Evolutionary conservation across 352 stramenopile species (phyloP), one percentile per base, ranked within the genome.

Genomic region (Phytophthora agathidicida): DNA sequence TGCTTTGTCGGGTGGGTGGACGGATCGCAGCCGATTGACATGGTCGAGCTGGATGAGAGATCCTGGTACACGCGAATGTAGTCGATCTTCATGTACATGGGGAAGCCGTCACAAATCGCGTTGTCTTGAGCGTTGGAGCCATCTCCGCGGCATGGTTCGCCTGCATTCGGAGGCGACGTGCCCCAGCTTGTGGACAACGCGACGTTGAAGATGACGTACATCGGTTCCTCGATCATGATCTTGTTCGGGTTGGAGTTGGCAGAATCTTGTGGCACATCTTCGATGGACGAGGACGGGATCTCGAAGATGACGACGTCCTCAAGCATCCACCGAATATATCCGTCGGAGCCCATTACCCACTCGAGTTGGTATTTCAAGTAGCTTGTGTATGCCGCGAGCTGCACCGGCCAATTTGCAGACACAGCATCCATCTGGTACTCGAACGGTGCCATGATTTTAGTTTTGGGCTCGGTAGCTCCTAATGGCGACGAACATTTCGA

Each of bases 131-230:
- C 54, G 37, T 77, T 54, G 7, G 41, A 59, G 9, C 68, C 69
- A 38, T 72, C 60, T 1, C 72, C 65, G 7, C 62, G 60, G 28
- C 77, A 81, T 7, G 71, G 53, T 13, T 49, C 38, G 1, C 74
- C 68, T 23, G 69, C 41, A 42, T 87, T 87, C 23, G 77, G 77
- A 23, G 77, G 77, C 16, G 22, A 53, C 0, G 73, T 26, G 14
- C 72, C 72, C 79, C 79, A 89, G 27, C 67, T 76, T 1, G 66
- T 77, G 0, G 77, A 80, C 0, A 89, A 50, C 3, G 80, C 80
- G 9, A 89, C 77, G 57, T 89, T 89, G 39, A 89, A 81, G 41
- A 89, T 89, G 23, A 89, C 54, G 63, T 87, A 88, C 58, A 84
- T 75, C 16, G 79, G 79, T 44, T 89, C 79, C 53, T 89, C 73